A percentile compares a stretch with the other conserved stretches of the same genome.
phyloP scores from a whole-genome alignment of 441 rosid genomes.

The Theobroma grandiflorum region DNA sequence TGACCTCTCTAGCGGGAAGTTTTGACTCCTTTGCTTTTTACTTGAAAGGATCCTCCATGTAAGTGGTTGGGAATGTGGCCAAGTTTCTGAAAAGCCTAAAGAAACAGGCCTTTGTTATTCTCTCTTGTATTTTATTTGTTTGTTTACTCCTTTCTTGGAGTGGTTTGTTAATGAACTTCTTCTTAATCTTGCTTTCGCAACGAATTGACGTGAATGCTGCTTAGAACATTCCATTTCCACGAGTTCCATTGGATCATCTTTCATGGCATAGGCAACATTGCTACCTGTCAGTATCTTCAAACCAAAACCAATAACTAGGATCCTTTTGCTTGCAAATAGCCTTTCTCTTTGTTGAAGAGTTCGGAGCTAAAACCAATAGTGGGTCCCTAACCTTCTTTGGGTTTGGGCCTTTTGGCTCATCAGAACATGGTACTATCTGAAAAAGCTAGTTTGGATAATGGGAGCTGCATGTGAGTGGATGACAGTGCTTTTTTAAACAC shows the following conservation, averaged over 20 bases:
- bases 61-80: slow-evolving; percentile 57
- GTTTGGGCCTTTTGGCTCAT: neutral
- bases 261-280: neutral
- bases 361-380: neutral
- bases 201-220: neutral
- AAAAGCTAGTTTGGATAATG: slow-evolving; percentile 15
- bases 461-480: slow-evolving; percentile 34
- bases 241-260: neutral
- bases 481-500: slow-evolving; percentile 19
- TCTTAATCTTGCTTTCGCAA: neutral
- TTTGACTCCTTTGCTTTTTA: slow-evolving; percentile 49
- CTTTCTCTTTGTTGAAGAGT: too few species aligned
- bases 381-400: neutral
- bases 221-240: neutral
- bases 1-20: slow-evolving; percentile 67
- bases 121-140: slow-evolving; percentile 47
- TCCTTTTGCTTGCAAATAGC: neutral
- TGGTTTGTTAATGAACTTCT: slow-evolving; percentile 40
- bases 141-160: slow-evolving; percentile 46
- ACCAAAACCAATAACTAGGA: too few species aligned
- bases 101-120: slow-evolving; percentile 50
- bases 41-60: slow-evolving; percentile 46
- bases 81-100: slow-evolving; percentile 52
- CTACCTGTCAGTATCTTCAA: neutral
- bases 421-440: neutral